phyloP scores from a whole-genome alignment of 2,329 filamentous ascomycete genomes.

The Verticillium nonalfalfae region DNA sequence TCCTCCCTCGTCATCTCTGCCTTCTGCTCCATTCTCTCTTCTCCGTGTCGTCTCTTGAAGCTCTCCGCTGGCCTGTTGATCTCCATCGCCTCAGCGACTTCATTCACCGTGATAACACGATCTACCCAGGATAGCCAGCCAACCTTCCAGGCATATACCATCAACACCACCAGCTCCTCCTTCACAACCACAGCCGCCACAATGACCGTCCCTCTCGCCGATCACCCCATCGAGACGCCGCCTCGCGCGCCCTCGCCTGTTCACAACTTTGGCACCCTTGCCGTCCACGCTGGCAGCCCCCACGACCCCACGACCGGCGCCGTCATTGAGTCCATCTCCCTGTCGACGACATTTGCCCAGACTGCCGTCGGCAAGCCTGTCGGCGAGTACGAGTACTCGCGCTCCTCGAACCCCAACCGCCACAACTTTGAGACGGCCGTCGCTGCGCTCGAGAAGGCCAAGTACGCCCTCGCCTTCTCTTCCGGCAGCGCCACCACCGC shows the following conservation, averaged over 20 bases:
- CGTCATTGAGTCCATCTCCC: constrained; percentile 92
- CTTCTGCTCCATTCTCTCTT: neutral
- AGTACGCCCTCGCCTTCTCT: constrained; percentile 88
- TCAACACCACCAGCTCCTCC: neutral
- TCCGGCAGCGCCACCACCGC: constrained; percentile 93
- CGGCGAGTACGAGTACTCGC: constrained; percentile 86
- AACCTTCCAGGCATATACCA: neutral
- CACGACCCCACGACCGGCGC: constrained; percentile 89
- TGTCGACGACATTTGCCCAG: constrained; percentile 96
- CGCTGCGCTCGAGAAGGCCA: constrained; percentile 86
- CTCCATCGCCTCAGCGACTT: neutral
- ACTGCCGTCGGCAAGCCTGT: constrained; percentile 79
- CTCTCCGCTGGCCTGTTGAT: neutral
- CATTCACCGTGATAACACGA: too few relatives aligned
- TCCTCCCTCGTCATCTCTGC: neutral
- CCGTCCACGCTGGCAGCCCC: constrained; percentile 87
- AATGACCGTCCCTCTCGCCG: constrained; percentile 20
- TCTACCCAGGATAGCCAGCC: too few relatives aligned
- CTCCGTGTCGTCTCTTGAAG: neutral
- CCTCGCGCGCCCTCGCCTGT: constrained; percentile 51
- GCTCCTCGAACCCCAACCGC: constrained; percentile 91
- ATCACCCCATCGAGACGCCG: constrained; percentile 22
- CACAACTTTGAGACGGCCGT: constrained; percentile 90
- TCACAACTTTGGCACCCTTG: constrained; percentile 83
- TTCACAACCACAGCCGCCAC: constrained; percentile 9